Evolutionary conservation across 306 rosid genomes (phyloP), one percentile per base, ranked within the genome.

Genomic region (Rosa chinensis): DNA sequence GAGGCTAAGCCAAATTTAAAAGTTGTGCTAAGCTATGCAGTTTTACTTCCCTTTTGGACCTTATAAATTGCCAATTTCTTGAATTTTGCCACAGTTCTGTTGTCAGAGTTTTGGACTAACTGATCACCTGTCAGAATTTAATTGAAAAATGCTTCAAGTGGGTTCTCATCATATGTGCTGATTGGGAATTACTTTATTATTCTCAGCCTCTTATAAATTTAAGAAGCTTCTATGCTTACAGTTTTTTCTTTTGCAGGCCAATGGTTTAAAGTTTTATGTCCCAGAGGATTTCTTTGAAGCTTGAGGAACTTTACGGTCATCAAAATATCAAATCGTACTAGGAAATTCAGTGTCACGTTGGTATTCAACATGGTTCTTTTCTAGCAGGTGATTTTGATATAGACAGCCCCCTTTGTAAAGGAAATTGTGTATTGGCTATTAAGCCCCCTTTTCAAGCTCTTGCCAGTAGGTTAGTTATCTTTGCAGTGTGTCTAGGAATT

Each of bases 241-340:
- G 45, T 50, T 32, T 35, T n/a, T 5, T 39, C 13, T 47, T 74
- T 21, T n/a, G 53, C 53, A 74, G 78, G 78, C 78, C 5, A 61
- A 55, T 13, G 78, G 55, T 56, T 42, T 74, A 0, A 74, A 56
- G 21, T 74, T 56, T 56, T 21, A 74, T 42, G 78, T 74, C 21
- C 68, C 78, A 3, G 68, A 74, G 53, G 78, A 74, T 1, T 74
- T 39, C 52, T 56, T 74, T n/a, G 67, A 23, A 37, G 68, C 40
- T 56, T 74, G 68, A 74, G 53, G 23, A 74, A 21, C 55, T 52
- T 20, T 9, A 20, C 42, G 52, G 17, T n/a, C 72, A n/a, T n/a
- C n/a, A n/a, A n/a, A n/a, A n/a, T n/a, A 43, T 43, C 53, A 42
- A 44, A 25, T 25, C 25, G 53, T 67, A 3, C 14, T 3, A 48